Evolutionary conservation across 768 basidiomycete species (phyloP).

Genomic region (Suillus subalutaceus): DNA sequence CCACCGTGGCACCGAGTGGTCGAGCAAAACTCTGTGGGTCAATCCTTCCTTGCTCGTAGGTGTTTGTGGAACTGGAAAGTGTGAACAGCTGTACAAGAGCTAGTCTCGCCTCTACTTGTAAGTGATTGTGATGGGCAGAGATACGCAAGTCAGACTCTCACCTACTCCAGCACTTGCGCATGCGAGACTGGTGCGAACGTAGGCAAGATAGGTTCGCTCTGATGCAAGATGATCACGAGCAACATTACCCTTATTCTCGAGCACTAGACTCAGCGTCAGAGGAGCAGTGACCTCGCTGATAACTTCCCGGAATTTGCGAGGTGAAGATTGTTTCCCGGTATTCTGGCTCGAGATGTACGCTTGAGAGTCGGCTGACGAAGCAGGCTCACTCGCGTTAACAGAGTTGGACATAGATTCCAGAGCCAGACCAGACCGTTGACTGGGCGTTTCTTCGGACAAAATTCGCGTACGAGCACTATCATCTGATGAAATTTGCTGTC

Average conservation of each 20-base stretch:
- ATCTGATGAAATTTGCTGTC: constrained; percentile 4
- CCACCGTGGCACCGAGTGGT: constrained; percentile 54
- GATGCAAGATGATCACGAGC: constrained; percentile 67
- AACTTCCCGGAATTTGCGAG: constrained; percentile 1
- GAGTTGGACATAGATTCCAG: neutral
- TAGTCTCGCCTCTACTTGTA: constrained; percentile 20
- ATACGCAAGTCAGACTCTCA: constrained; percentile 27
- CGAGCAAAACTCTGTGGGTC: constrained; percentile 40
- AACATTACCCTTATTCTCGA: constrained; percentile 64
- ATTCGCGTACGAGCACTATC: neutral
- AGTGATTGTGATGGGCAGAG: neutral
- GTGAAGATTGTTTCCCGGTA: neutral
- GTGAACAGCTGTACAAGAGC: constrained; percentile 62
- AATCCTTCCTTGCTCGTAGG: constrained; percentile 6
- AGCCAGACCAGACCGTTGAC: neutral
- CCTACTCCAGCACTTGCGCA: constrained; percentile 63
- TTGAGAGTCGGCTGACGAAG: neutral
- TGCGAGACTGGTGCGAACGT: constrained; percentile 64
- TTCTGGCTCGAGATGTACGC: neutral
- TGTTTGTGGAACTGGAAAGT: constrained; percentile 29
- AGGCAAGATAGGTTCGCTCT: constrained; percentile 66
- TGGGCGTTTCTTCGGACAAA: neutral
- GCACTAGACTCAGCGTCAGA: constrained; percentile 32
- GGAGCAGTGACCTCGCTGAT: constrained; percentile 12
- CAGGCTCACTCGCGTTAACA: neutral